Evolutionary conservation across 345 rosid species (phyloP), one percentile per base, ranked within the genome.

Genomic region (Hibiscus syriacus): DNA sequence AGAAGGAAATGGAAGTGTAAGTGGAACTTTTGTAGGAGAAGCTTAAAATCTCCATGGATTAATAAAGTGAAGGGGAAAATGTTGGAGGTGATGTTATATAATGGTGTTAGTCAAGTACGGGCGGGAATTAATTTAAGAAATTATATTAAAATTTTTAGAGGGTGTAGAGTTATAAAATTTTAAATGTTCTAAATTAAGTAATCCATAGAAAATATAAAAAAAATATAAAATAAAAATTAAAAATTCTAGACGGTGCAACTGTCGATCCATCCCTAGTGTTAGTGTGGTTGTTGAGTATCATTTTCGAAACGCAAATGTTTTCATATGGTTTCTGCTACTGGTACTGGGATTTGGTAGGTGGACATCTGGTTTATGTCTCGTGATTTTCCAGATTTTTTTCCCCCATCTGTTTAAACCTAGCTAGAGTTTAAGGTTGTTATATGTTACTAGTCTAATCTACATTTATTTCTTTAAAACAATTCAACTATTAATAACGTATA

Each of bases 231-330:
- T n/a, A n/a, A n/a, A n/a, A n/a, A n/a, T n/a, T n/a, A n/a, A n/a
- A n/a, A n/a, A n/a, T n/a, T n/a, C n/a, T n/a, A n/a, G n/a, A n/a
- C n/a, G n/a, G n/a, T n/a, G n/a, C n/a, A n/a, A n/a, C n/a, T n/a
- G n/a, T n/a, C n/a, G n/a, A n/a, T n/a, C n/a, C n/a, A n/a, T n/a
- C n/a, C n/a, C n/a, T n/a, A n/a, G n/a, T n/a, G n/a, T 36, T 66
- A 49, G 71, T 72, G 71, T 66, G 76, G 63, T 73, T 50, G 76
- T 67, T 73, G 53, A 23, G 66, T 43, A 38, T 68, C 64, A 54
- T 54, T 68, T 23, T n/a, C 45, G 41, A 60, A 52, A 66, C n/a
- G 58, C 8, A 56, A 55, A 32, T 48, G 43, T 6, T 7, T n/a
- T 43, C 68, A 64, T 65, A 22, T 56, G 30, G 22, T 45, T 64